phyloP scores from a whole-genome alignment of 139 green algal species.

The Chlorella sp. region DNA sequence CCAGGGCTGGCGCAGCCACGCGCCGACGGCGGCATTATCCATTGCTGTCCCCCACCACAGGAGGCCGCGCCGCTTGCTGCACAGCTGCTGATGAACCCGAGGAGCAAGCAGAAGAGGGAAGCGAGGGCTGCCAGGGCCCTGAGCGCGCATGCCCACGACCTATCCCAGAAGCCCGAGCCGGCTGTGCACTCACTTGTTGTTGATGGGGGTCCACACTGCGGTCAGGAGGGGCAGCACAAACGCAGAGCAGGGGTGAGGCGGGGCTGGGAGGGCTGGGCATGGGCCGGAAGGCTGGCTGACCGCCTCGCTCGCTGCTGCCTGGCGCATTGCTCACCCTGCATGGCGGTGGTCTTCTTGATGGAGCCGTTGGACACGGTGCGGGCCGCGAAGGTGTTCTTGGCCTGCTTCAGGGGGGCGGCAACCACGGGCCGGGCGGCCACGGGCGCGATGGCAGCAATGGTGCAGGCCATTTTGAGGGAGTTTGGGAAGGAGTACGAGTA shows the following conservation, averaged over 20 bases:
- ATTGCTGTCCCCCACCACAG: neutral
- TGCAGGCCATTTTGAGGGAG: neutral
- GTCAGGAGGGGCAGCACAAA: too few species aligned
- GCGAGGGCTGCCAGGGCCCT: neutral
- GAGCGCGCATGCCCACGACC: neutral
- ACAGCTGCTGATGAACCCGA: neutral
- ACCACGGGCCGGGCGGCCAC: constrained; percentile 25
- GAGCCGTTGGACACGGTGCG: constrained; percentile 42
- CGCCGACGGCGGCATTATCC: neutral
- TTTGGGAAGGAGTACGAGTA: neutral
- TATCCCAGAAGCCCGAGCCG: neutral
- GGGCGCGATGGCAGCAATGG: constrained; percentile 24
- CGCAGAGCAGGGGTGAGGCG: too few species aligned
- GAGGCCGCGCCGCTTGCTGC: neutral
- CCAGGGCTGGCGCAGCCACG: neutral
- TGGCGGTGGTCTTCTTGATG: constrained; percentile 49
- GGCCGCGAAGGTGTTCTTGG: constrained; percentile 43
- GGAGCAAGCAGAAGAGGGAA: neutral
- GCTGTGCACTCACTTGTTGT: constrained; percentile 61
- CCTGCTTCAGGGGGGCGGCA: constrained; percentile 27
- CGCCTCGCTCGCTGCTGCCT: neutral
- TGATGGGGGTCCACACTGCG: too few species aligned
- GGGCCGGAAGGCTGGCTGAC: too few species aligned
- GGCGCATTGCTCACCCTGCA: constrained; percentile 34
- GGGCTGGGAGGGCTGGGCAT: neutral